Percentiles rank a stretch among this genome's conserved stretches.
These are phyloP conservation scores for Fraxinus angustifolia DNA, from an alignment of 305 asterid species.

Conservation along the genomic window DNA sequence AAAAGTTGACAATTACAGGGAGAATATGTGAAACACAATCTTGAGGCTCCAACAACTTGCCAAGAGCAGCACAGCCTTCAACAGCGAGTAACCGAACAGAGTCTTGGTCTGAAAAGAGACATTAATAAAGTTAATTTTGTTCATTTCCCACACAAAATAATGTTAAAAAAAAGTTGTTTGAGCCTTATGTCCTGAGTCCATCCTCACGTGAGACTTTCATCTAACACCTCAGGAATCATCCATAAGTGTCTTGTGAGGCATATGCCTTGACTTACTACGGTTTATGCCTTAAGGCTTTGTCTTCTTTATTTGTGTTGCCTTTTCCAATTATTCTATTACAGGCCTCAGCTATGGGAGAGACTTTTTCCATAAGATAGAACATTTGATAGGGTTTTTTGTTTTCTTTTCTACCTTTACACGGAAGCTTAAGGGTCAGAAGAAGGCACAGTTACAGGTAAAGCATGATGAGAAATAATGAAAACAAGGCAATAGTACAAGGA, in stretches of 20 bases:
- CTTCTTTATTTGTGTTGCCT: not conserved
- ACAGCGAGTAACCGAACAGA: slow-evolving; percentile 90
- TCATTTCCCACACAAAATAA: not conserved
- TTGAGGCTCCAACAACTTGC: slow-evolving; percentile 78
- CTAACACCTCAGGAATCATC: not conserved
- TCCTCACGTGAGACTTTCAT: not conserved
- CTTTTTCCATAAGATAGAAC: not conserved
- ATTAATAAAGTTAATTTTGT: not conserved
- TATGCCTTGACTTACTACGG: not conserved
- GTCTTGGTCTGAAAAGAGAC: slow-evolving; percentile 67
- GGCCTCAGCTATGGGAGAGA: not conserved
- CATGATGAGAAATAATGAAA: not conserved
- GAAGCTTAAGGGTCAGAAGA: not conserved
- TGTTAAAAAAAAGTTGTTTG: not conserved
- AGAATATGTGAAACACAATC: slow-evolving; percentile 86
- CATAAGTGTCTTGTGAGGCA: not conserved
- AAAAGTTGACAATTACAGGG: slow-evolving; percentile 92
- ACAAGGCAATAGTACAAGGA: not conserved
- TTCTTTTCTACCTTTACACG: not conserved
- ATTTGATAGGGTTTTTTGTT: not conserved
- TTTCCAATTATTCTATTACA: not conserved
- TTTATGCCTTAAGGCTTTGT: not conserved
- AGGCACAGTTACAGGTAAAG: not conserved
- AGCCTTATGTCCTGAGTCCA: not conserved
- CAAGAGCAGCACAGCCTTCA: slow-evolving; percentile 92